These are phyloP conservation scores for Scenedesmus sp. DNA, from an alignment of 163 green algal genomes.

Conservation along the genomic window DNA sequence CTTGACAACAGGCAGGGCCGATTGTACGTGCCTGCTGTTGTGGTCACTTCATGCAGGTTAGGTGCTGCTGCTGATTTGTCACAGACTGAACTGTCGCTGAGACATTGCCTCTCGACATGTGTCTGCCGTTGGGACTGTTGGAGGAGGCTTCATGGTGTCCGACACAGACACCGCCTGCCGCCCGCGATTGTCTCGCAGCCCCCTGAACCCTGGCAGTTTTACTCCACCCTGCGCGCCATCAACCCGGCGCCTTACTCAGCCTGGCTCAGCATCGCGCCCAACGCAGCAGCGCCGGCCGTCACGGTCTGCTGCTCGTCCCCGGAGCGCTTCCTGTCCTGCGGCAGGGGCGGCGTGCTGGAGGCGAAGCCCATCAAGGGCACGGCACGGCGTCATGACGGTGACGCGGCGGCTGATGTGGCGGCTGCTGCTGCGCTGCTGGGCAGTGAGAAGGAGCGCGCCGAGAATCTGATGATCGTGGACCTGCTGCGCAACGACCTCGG, in stretches of 20 bases:
- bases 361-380: conserved; percentile 98
- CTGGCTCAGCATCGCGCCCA: conserved; percentile 72
- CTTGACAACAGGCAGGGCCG: too few relatives aligned
- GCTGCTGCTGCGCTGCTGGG: conserved; percentile 69
- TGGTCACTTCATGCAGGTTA: too few relatives aligned
- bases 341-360: conserved; percentile 86
- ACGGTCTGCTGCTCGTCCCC: conserved; percentile 95
- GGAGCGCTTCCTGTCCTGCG: conserved; percentile 93
- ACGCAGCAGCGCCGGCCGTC: conserved; percentile 28
- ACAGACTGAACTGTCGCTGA: too few relatives aligned
- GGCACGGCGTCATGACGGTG: conserved; percentile 59
- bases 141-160: too few relatives aligned
- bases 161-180: too few relatives aligned
- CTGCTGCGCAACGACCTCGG: conserved; percentile 98
- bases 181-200: too few relatives aligned
- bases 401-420: conserved; percentile 67
- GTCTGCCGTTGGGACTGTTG: too few relatives aligned
- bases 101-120: too few relatives aligned
- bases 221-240: conserved; percentile 81
- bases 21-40: too few relatives aligned
- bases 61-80: too few relatives aligned
- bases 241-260: conserved; percentile 97
- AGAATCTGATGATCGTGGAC: conserved; percentile 99
- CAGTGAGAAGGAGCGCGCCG: conserved; percentile 94
- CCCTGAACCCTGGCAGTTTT: conserved; percentile 75